phyloP scores from a whole-genome alignment of 176 grass and related monocot species.

The Oryza punctata region DNA sequence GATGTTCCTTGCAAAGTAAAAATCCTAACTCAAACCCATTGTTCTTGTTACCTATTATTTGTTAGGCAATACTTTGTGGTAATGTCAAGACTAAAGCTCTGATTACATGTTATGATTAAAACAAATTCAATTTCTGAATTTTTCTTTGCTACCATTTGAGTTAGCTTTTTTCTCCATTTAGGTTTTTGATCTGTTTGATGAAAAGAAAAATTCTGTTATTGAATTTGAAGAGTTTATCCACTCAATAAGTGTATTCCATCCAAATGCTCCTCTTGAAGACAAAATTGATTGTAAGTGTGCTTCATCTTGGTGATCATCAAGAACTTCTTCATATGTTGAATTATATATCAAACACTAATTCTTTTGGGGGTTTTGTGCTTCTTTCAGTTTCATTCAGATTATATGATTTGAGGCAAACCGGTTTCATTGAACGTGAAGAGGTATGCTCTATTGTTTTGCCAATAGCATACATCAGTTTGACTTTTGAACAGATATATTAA shows the following conservation, averaged over 20 bases:
- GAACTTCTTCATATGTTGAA: not conserved
- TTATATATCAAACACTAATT: not conserved
- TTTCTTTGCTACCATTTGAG: not conserved
- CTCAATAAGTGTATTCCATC: slow-evolving; percentile 70
- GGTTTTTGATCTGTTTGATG: slow-evolving; percentile 79
- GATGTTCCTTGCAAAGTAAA: not conserved
- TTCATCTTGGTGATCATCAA: not conserved
- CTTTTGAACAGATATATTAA: not conserved
- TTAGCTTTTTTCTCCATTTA: slow-evolving; percentile 32
- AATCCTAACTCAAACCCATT: not conserved
- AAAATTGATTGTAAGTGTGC: slow-evolving; percentile 61
- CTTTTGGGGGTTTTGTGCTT: not conserved
- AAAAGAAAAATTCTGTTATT: slow-evolving; percentile 71
- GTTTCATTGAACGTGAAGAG: slow-evolving; percentile 65
- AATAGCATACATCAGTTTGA: not conserved
- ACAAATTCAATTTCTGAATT: not conserved
- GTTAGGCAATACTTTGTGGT: not conserved
- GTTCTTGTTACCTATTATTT: not conserved
- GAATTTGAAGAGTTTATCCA: slow-evolving; percentile 72
- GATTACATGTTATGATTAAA: not conserved
- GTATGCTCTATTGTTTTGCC: slow-evolving; percentile 39
- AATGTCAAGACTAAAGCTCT: not conserved
- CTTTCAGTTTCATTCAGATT: slow-evolving; percentile 65
- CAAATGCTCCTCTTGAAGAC: slow-evolving; percentile 61
- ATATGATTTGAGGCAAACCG: slow-evolving; percentile 75